Conservation (phyloP, 768 basidiomycete genomes). For the Phaeotremella fagi region DNA sequence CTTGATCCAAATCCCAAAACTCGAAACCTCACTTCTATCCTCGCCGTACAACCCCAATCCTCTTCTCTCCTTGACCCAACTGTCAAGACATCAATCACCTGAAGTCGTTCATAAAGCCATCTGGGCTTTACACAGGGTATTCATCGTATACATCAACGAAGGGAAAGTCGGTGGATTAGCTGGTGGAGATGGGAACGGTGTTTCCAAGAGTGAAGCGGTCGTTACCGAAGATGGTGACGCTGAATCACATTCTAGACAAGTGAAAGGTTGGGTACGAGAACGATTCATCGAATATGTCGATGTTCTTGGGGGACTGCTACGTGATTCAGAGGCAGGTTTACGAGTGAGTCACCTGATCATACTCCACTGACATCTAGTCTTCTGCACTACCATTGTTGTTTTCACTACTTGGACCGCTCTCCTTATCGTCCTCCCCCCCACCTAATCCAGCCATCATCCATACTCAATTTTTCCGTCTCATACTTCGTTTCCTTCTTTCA, state of each 20-base stretch:
- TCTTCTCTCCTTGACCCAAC: constrained; percentile 66
- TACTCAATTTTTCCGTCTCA: constrained; percentile 30
- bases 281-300: constrained; percentile 66
- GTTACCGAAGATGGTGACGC: constrained; percentile 3
- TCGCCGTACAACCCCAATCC: constrained; percentile 64
- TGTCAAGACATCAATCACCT: constrained; percentile 54
- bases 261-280: constrained; percentile 71
- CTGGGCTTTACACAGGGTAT: constrained; percentile 76
- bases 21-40: constrained; percentile 56
- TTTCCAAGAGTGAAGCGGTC: constrained; percentile 25
- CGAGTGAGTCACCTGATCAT: constrained; percentile 55
- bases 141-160: constrained; percentile 60
- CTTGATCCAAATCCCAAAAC: constrained; percentile 29
- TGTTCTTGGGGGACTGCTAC: constrained; percentile 64
- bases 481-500: constrained; percentile 18
- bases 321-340: constrained; percentile 70
- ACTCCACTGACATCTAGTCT: constrained; percentile 12
- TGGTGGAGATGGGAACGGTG: constrained; percentile 8
- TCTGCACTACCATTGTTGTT: constrained; percentile 35
- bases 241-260: constrained; percentile 55
- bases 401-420: constrained; percentile 33
- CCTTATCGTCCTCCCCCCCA: constrained; percentile 14
- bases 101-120: constrained; percentile 66
- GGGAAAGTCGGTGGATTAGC: constrained; percentile 53
- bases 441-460: constrained; percentile 24